Evolutionary conservation across 2,329 filamentous ascomycete genomes (phyloP).

Genomic region (Cordyceps tenuipes): DNA sequence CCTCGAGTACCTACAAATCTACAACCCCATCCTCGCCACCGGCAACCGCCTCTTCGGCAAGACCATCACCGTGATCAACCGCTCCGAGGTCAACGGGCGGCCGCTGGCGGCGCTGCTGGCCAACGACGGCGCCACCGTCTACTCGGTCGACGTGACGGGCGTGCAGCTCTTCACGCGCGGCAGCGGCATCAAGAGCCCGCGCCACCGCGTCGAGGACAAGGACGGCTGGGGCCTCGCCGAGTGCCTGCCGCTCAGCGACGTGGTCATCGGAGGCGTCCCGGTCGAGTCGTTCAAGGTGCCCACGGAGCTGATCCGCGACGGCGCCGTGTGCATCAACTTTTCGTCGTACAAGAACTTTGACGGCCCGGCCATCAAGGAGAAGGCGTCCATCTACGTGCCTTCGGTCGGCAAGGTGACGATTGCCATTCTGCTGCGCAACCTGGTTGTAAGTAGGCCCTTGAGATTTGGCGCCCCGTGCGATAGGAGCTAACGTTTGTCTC

Average conservation of each 20-base stretch:
- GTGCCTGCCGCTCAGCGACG: slow-evolving; percentile 80
- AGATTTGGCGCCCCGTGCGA: background rate
- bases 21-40: slow-evolving; percentile 88
- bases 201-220: slow-evolving; percentile 82
- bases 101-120: slow-evolving; percentile 87
- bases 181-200: slow-evolving; percentile 72
- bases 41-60: slow-evolving; percentile 90
- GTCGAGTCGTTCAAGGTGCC: slow-evolving; percentile 85
- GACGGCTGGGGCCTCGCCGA: slow-evolving; percentile 71
- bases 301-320: slow-evolving; percentile 71
- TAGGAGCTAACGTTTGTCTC: background rate
- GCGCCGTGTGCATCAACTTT: slow-evolving; percentile 98
- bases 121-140: slow-evolving; percentile 92
- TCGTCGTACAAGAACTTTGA: slow-evolving; percentile 93
- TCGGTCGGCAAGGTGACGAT: slow-evolving; percentile 98
- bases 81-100: slow-evolving; percentile 89
- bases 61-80: slow-evolving; percentile 93
- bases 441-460: slow-evolving; percentile 57
- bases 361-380: slow-evolving; percentile 77
- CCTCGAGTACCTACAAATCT: slow-evolving; percentile 88
- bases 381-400: slow-evolving; percentile 92
- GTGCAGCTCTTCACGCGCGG: slow-evolving; percentile 90
- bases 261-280: slow-evolving; percentile 90
- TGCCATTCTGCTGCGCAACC: slow-evolving; percentile 77
- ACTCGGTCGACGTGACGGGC: slow-evolving; percentile 86